Percentiles rank a stretch among this genome's conserved stretches.
phyloP scores from a whole-genome alignment of 2,329 filamentous ascomycete genomes.

The Epichloe glyceriae region DNA sequence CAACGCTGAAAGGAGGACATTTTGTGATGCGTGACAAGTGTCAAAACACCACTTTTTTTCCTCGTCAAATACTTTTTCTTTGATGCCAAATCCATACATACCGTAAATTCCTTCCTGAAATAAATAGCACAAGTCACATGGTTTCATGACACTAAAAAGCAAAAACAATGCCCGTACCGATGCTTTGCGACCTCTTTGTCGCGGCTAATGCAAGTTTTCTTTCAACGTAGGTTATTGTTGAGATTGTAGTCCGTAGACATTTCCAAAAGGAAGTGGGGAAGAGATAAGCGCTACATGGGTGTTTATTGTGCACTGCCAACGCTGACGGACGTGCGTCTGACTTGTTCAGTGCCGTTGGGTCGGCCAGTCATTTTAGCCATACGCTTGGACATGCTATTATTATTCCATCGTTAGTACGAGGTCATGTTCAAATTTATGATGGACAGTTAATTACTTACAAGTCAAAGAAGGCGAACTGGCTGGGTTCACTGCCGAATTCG shows the following conservation, averaged over 20 bases:
- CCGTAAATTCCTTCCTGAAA: too few relatives aligned
- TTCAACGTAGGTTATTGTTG: too few relatives aligned
- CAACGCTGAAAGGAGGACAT: background rate
- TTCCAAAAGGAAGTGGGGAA: background rate
- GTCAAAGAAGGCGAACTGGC: constrained; percentile 96
- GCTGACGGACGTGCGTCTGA: constrained; percentile 16
- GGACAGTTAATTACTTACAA: constrained; percentile 53
- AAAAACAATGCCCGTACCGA: background rate
- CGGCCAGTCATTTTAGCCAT: constrained; percentile 33
- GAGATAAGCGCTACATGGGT: background rate
- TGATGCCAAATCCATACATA: too few relatives aligned
- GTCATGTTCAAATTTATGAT: background rate
- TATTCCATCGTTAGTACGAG: background rate
- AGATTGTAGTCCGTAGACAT: background rate
- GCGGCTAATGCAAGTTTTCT: background rate
- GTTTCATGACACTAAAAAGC: background rate
- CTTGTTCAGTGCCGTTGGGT: constrained; percentile 14
- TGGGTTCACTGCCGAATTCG: constrained; percentile 81
- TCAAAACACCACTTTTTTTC: background rate
- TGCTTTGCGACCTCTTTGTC: background rate
- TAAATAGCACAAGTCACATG: too few relatives aligned
- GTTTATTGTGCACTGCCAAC: background rate
- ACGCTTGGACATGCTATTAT: constrained; percentile 49
- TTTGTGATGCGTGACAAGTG: background rate
- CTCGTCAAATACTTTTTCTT: background rate